These are phyloP conservation scores for Radiomyces spectabilis DNA, from an alignment of 192 early-diverging fungal species.

Conservation along the genomic window DNA sequence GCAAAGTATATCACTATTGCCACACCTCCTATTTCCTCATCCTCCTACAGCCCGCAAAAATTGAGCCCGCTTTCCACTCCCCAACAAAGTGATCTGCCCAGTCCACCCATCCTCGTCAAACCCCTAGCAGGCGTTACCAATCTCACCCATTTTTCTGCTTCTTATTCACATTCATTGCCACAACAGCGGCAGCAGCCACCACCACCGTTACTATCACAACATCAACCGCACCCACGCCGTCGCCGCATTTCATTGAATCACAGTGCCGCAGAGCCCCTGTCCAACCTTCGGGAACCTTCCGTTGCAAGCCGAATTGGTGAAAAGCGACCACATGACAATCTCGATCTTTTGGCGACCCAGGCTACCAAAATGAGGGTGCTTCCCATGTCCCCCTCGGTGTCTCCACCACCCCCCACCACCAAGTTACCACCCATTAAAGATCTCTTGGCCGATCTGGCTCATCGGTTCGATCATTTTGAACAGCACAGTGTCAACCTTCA, in stretches of 20 bases:
- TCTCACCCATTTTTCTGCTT: neutral
- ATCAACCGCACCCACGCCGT: neutral
- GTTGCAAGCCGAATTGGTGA: neutral
- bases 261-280: too few relatives aligned
- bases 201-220: neutral
- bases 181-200: neutral
- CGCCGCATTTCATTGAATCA: neutral
- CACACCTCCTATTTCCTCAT: neutral
- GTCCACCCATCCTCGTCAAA: neutral
- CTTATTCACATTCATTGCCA: neutral
- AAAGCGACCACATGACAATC: neutral
- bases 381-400: neutral
- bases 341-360: slow-evolving; percentile 1
- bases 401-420: neutral
- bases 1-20: neutral
- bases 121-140: neutral
- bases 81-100: neutral
- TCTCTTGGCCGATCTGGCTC: too few relatives aligned
- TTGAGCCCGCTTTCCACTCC: too few relatives aligned
- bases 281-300: neutral
- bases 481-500: too few relatives aligned
- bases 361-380: neutral
- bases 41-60: too few relatives aligned
- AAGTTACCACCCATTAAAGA: neutral
- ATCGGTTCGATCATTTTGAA: too few relatives aligned